Evolutionary conservation across 768 basidiomycete genomes (phyloP), one percentile per base, ranked within the genome.

Genomic region (Boletus bicolor): DNA sequence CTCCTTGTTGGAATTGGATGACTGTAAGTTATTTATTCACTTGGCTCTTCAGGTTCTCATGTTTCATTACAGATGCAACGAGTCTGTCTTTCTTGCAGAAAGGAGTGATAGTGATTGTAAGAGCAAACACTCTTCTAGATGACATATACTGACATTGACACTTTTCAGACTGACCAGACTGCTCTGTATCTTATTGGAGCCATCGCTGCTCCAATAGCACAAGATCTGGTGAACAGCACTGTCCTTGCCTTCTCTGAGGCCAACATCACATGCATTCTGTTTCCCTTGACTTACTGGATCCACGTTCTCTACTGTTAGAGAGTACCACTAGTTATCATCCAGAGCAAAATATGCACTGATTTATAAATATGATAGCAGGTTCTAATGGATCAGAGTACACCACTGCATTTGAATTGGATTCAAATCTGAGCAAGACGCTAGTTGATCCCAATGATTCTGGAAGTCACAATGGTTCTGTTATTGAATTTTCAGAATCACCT

Each of bases 111-210:
- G 81, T 80, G 1, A 69, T 78, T 42, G 84, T 84, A 67, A 65
- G 77, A 62, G 15, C 36, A 26, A 26, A 19, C 26, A 7, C 3
- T 42, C 2, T 56, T 28, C 35, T 44, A 39, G 30, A 26, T 39
- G 14, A 49, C 8, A 34, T 53, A 34, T 51, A 36, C 38, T 58
- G 41, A 65, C 39, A 19, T 28, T 26, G 19, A 21, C 8, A 39
- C 45, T 47, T 5, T 55, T 21, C 39, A 87, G 81, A 84, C 82
- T 2, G 88, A 89, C 66, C 63, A 77, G 57, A 83, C 83, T 2
- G 81, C 78, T 0, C 70, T 90, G 26, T 87, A 80, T 70, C 76
- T 89, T 48, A 84, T 89, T 38, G 85, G 86, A n/a, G 85, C 81
- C 4, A 84, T 89, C 32, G 84, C 86, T 41, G 83, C 78, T 17